Evolutionary conservation across 2,329 filamentous ascomycete species (phyloP).

Genomic region (Claviceps paspali): DNA sequence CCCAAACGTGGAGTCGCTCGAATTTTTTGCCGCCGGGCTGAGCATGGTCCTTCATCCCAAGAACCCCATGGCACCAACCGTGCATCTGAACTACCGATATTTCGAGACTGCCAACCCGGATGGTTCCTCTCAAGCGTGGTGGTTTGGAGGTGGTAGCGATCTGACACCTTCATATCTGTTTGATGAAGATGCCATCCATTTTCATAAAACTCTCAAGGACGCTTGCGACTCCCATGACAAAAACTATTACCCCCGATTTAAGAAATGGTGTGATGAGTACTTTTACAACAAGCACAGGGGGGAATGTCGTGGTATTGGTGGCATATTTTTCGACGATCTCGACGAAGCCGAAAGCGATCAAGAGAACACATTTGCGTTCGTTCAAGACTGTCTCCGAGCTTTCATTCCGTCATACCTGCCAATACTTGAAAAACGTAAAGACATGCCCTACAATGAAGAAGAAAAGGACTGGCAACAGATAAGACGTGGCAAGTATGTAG

Average conservation of each 20-base stretch:
- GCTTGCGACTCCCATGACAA: constrained; percentile 89
- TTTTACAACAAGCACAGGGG: constrained; percentile 86
- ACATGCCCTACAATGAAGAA: constrained; percentile 73
- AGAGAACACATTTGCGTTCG: constrained; percentile 80
- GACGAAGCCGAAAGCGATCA: constrained; percentile 76
- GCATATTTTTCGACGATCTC: constrained; percentile 97
- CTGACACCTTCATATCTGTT: constrained; percentile 88
- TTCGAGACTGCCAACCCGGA: constrained; percentile 88
- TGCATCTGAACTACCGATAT: constrained; percentile 96
- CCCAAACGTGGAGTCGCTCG: constrained; percentile 61
- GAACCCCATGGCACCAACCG: constrained; percentile 94
- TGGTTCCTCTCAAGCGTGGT: constrained; percentile 77
- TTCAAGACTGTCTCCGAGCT: constrained; percentile 68
- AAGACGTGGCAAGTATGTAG: constrained; percentile 84
- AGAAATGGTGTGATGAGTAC: constrained; percentile 97
- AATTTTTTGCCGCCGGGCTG: constrained; percentile 90
- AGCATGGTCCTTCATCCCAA: constrained; percentile 85
- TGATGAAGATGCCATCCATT: constrained; percentile 92
- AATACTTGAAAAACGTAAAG: constrained; percentile 75
- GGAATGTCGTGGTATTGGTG: constrained; percentile 77
- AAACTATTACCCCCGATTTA: constrained; percentile 84
- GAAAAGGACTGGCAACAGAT: constrained; percentile 97
- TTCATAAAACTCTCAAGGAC: constrained; percentile 85
- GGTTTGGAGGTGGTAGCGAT: constrained; percentile 94
- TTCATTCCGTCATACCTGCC: constrained; percentile 87